Evolutionary conservation across 495 filamentous ascomycete species (phyloP).

Genomic region (Trichocladium uniseriatum): DNA sequence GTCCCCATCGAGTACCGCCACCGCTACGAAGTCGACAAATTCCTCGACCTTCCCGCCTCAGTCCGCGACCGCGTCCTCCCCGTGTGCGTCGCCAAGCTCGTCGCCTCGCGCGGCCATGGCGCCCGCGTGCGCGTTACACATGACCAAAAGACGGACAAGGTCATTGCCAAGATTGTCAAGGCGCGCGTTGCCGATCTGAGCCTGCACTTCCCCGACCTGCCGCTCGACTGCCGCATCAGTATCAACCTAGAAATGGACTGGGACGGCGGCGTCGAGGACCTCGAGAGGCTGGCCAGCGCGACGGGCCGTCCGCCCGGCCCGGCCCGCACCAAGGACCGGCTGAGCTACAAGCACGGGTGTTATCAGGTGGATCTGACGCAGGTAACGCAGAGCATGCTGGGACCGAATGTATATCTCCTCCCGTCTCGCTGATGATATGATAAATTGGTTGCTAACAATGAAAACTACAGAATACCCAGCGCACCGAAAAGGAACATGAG

Average conservation of each 20-base stretch:
- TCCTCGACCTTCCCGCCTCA: conserved; percentile 61
- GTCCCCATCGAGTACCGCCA: conserved; percentile 71
- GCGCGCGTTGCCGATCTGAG: conserved; percentile 74
- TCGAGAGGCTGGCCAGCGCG: conserved; percentile 30
- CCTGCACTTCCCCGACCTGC: conserved; percentile 59
- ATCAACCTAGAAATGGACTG: conserved; percentile 86
- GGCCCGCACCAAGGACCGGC: conserved; percentile 72
- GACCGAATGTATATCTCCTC: conserved; percentile 41
- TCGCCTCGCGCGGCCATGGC: conserved; percentile 46
- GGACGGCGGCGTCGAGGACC: conserved; percentile 53
- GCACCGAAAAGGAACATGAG: conserved; percentile 67
- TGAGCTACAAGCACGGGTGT: conserved; percentile 75
- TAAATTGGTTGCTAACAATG: not conserved
- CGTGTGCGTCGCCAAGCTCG: conserved; percentile 37
- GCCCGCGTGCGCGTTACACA: conserved; percentile 68
- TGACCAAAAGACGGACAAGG: conserved; percentile 60
- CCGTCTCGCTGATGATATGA: not conserved
- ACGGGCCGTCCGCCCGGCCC: conserved; percentile 38
- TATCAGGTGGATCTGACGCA: conserved; percentile 90
- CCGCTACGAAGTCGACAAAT: conserved; percentile 69
- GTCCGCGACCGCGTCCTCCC: conserved; percentile 34
- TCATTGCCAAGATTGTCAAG: conserved; percentile 82
- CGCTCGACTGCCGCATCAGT: conserved; percentile 79
- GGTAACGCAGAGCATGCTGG: conserved; percentile 43
- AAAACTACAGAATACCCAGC: conserved; percentile 28